Percentiles rank a stretch among this genome's conserved stretches.
These are phyloP conservation scores for Rhizopogon salebrosus DNA, from an alignment of 768 basidiomycete species.

Conservation along the genomic window DNA sequence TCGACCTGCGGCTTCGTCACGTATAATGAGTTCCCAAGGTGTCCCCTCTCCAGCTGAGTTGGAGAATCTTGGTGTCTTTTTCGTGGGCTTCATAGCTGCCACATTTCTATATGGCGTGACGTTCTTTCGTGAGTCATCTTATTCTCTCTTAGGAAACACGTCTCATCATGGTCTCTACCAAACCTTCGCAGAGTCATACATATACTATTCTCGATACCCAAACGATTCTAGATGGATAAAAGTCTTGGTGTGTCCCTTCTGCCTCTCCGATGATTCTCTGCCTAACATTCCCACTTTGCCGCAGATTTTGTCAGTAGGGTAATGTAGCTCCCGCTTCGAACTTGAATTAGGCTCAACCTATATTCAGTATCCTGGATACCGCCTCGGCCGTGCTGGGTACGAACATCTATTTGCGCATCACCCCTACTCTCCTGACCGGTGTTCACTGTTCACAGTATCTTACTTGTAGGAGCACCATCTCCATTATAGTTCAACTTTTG, in stretches of 20 bases:
- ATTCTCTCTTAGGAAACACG: background rate
- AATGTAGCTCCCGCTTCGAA: background rate
- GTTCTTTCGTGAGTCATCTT: constrained; percentile 23
- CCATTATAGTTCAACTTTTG: background rate
- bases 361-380: constrained; percentile 19
- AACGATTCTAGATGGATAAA: constrained; percentile 13
- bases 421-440: constrained; percentile 3
- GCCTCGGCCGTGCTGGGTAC: constrained; percentile 19
- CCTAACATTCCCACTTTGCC: background rate
- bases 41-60: constrained; percentile 14
- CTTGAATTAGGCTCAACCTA: background rate
- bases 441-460: constrained; percentile 13
- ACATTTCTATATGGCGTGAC: constrained; percentile 27
- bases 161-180: background rate
- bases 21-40: constrained; percentile 10
- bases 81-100: constrained; percentile 22
- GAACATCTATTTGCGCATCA: background rate
- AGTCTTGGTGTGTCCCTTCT: constrained; percentile 14
- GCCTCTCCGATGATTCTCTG: background rate
- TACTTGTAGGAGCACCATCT: constrained; percentile 16
- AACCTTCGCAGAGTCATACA: constrained; percentile 18
- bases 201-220: constrained; percentile 25
- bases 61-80: constrained; percentile 22
- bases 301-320: constrained; percentile 20
- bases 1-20: background rate